Percentiles rank a stretch among this genome's conserved stretches.
These are phyloP conservation scores for Aspergillus floridensis DNA, from an alignment of 2,329 filamentous ascomycete genomes.

Conservation along the genomic window DNA sequence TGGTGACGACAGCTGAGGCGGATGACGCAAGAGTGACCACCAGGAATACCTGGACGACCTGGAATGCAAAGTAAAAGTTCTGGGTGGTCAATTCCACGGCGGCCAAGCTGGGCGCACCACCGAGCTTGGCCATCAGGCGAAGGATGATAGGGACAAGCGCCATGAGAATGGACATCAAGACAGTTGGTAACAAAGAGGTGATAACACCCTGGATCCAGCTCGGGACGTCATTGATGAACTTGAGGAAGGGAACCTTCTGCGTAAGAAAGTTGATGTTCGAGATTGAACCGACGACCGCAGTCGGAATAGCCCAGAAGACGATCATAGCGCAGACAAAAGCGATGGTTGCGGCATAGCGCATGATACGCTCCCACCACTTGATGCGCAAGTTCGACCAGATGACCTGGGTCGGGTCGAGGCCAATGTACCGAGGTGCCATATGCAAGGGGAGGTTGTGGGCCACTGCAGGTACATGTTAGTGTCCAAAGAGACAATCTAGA, in stretches of 20 bases:
- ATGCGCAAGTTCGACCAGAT: constrained; percentile 85
- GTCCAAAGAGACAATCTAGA: background rate
- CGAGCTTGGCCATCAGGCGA: constrained; percentile 73
- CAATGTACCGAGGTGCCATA: constrained; percentile 82
- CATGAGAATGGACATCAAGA: constrained; percentile 80
- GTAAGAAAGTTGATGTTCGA: constrained; percentile 76
- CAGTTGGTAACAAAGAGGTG: constrained; percentile 76
- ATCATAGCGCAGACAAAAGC: constrained; percentile 74
- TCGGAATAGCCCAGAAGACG: constrained; percentile 78
- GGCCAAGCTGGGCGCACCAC: constrained; percentile 76
- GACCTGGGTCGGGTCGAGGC: constrained; percentile 74
- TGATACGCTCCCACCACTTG: constrained; percentile 78
- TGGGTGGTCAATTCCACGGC: constrained; percentile 85
- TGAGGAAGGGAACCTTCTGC: constrained; percentile 63
- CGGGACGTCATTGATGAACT: constrained; percentile 72
- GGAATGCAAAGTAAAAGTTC: constrained; percentile 74
- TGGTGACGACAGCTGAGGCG: constrained; percentile 65
- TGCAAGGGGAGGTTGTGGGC: constrained; percentile 83
- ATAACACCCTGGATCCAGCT: constrained; percentile 72
- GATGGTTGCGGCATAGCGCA: constrained; percentile 67
- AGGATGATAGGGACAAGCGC: constrained; percentile 80
- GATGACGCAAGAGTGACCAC: constrained; percentile 80
- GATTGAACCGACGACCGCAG: constrained; percentile 78
- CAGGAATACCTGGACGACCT: constrained; percentile 84
- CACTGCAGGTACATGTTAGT: constrained; percentile 42